Base-by-base conservation (phyloP, 1,139 yeast species). In the Saccharomycopsis hybrid region DNA sequence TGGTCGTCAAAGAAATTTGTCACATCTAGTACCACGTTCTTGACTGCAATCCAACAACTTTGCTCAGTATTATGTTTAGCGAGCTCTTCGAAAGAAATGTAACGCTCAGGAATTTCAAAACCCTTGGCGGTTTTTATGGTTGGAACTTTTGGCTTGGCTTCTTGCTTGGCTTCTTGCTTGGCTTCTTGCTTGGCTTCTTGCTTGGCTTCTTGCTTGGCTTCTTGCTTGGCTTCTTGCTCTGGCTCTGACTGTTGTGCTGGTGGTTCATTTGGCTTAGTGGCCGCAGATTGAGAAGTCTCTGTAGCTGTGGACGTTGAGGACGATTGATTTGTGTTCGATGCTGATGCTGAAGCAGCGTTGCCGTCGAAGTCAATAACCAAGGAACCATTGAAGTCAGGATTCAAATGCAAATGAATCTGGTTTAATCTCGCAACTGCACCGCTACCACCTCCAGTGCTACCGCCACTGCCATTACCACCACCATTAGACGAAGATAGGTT, bases 41-140 rank as follows among this genome's bases (percentile, higher is more conserved):
- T 75, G 41, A 78, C 74, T 11, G 77, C 74, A 53, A 78, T 77
- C 85, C 84, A 79, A 56, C 82, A 78, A 55, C 75, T 76, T 37
- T 65, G 67, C 3, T 65, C 69, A 28, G 63, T 72, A 54, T 73
- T 71, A 60, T 78, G 83, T 54, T 68, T 62, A 11, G 76, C 71
- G 25, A 78, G 71, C 55, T 79, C 83, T 44, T 70, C 78, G 32
- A 56, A 59, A 0, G 80, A 66, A 55, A 69, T 57, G n/a, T 53
- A 52, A 11, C 41, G 44, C 36, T 53, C 54, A 2, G 55, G 55
- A 25, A 53, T 51, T n/a, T 44, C 37, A 42, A 52, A 52, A 7
- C 53, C 54, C 24, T 52, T 52, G 18, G 43, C 44, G 3, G 52
- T 52, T 33, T 46, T 46, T 5, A 46, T 43, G 8, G 43, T 44